Conservation (phyloP, 2,329 filamentous ascomycete species). For the Epichloe typhina region DNA sequence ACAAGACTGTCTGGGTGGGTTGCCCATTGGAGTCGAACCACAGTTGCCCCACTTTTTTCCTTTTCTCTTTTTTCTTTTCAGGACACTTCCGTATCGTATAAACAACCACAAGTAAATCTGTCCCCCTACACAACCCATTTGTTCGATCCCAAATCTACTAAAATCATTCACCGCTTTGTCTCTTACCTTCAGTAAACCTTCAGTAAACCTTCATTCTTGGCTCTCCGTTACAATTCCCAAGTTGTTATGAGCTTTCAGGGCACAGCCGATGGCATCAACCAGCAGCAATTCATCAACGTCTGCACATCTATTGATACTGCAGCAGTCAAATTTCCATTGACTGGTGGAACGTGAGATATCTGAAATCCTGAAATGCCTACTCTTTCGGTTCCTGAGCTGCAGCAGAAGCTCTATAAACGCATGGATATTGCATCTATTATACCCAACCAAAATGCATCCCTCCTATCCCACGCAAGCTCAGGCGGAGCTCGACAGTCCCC, state of each 20-base stretch:
- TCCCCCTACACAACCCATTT: too few relatives aligned
- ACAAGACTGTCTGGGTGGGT: neutral
- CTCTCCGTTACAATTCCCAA: neutral
- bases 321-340: neutral
- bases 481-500: constrained; percentile 7
- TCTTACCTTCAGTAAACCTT: neutral
- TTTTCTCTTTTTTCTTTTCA: neutral
- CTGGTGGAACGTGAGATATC: neutral
- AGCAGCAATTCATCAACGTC: neutral
- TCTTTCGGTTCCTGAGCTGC: constrained; percentile 19
- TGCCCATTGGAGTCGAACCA: neutral
- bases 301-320: neutral
- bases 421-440: constrained; percentile 18
- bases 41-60: neutral
- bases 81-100: neutral
- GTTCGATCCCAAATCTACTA: too few relatives aligned
- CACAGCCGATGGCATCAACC: neutral
- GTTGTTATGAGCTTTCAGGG: neutral
- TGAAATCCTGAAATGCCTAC: constrained; percentile 9
- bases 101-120: too few relatives aligned
- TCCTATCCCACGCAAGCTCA: neutral
- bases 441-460: neutral
- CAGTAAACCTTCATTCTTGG: neutral
- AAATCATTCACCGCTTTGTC: too few relatives aligned
- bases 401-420: constrained; percentile 24